Evolutionary conservation across 805 yeast species (phyloP), one percentile per base, ranked within the genome.

Genomic region (Isabelozyma gotoi): DNA sequence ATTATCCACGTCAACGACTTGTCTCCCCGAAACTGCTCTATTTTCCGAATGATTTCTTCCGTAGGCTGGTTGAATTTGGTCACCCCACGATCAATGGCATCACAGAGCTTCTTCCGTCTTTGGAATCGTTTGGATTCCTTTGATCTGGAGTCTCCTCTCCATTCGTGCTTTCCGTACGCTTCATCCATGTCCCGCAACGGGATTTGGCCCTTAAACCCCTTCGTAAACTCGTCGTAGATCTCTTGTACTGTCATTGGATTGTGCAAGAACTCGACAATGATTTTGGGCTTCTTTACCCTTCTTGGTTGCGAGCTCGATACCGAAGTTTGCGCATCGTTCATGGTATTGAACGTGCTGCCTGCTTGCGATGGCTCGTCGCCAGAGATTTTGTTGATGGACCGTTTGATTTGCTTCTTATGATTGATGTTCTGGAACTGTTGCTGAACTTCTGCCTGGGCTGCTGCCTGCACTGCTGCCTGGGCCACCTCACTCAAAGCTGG

Each of bases 91-190:
- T 67, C 68, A 19, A 71, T 68, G 15, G 75, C 73, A 46, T 71
- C 75, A 44, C 73, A 70, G 39, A 71, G 56, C 51, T 71, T 66
- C 47, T 69, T 71, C 33, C 77, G 52, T 48, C 77, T 57, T 47
- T 71, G 77, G 50, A 52, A 71, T 44, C 77, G 54, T 53, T 71
- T 71, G 15, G 69, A 62, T 44, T 71, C 75, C 49, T 71, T 71
- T 12, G 74, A 67, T 32, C 77, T 54, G 6, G 73, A 67, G 50
- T 71, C 75, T 19, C 77, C 77, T 40, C 77, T 55, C 77, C 77
- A 71, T 41, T 66, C 67, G 47, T 67, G 64, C 47, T 71, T 71
- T 16, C 77, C 77, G 49, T 63, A 70, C 40, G 68, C 60, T 19
- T 62, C 64, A 47, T 71, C 77, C 66, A 71, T 62, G 36, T 70